phyloP scores from a whole-genome alignment of 345 rosid genomes.

The Aquilaria sinensis region DNA sequence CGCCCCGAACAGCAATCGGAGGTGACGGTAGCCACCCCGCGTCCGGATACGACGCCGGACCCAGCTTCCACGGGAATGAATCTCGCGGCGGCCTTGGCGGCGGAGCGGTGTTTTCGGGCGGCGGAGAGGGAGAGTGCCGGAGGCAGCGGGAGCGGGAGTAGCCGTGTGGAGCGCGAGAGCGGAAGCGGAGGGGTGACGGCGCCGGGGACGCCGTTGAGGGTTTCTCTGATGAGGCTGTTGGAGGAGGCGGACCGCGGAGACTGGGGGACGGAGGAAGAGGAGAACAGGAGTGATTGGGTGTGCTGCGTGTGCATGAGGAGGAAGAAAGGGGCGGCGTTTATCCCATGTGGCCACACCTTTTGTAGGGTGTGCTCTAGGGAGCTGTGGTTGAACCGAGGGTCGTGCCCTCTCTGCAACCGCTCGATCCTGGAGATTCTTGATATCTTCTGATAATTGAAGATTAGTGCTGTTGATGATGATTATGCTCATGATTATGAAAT shows the following conservation, averaged over 20 bases:
- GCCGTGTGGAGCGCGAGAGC: background rate
- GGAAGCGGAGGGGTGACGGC: background rate
- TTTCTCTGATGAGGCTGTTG: slow-evolving; percentile 77
- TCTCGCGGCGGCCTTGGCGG: slow-evolving; percentile 86
- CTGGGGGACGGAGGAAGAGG: slow-evolving; percentile 7
- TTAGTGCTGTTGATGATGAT: background rate
- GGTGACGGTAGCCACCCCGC: too few species aligned
- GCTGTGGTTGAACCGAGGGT: slow-evolving; percentile 57
- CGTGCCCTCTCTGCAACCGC: slow-evolving; percentile 78
- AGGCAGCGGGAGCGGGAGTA: slow-evolving; percentile 4
- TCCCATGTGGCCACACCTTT: slow-evolving; percentile 81
- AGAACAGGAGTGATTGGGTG: slow-evolving; percentile 37
- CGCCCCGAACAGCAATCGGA: too few species aligned
- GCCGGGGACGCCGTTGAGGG: slow-evolving; percentile 47
- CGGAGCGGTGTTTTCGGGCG: slow-evolving; percentile 55
- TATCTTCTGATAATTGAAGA: slow-evolving; percentile 29
- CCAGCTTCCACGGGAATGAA: slow-evolving; percentile 49
- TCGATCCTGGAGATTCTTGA: slow-evolving; percentile 62
- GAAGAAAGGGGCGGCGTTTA: slow-evolving; percentile 69
- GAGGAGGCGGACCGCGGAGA: slow-evolving; percentile 49
- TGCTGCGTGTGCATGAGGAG: slow-evolving; percentile 86
- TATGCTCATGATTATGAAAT: background rate
- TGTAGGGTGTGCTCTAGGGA: slow-evolving; percentile 77
- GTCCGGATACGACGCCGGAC: background rate
- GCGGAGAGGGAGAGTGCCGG: slow-evolving; percentile 23